A percentile compares a stretch with the other conserved stretches of the same genome.
phyloP scores from a whole-genome alignment of 1,139 yeast species.

The Lodderomyces margitis region DNA sequence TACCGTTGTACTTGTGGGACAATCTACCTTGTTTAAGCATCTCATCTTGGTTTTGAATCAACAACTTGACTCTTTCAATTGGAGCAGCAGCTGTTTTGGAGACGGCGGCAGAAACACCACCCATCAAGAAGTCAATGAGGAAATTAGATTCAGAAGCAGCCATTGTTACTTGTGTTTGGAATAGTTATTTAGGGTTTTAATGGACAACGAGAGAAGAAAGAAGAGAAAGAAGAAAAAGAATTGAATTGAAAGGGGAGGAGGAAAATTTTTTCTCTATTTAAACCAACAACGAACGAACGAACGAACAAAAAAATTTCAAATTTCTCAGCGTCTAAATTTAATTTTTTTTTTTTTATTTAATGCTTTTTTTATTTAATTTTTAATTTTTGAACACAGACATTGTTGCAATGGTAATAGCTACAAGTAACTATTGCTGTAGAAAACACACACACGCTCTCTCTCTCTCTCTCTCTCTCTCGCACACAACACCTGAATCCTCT shows the following conservation, averaged over 20 bases:
- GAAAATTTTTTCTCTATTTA: conserved; percentile 9
- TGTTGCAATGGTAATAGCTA: too few species aligned
- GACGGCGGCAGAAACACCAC: conserved; percentile 59
- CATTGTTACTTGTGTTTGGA: conserved; percentile 13
- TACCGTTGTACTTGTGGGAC: conserved; percentile 50
- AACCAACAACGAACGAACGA: too few species aligned
- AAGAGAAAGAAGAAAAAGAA: conserved; percentile 11
- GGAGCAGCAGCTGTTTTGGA: conserved; percentile 57
- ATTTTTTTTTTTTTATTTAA: too few species aligned
- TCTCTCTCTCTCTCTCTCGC: too few species aligned
- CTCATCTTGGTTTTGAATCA: conserved; percentile 54
- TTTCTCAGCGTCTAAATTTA: too few species aligned
- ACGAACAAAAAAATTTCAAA: background rate
- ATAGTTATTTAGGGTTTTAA: conserved; percentile 8
- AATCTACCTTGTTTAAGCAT: conserved; percentile 56
- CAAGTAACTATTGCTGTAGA: too few species aligned
- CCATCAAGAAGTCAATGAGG: conserved; percentile 48
- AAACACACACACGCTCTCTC: too few species aligned
- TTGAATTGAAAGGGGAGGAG: conserved; percentile 10
- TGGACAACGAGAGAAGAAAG: conserved; percentile 10
- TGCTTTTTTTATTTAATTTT: too few species aligned
- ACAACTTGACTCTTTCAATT: conserved; percentile 54
- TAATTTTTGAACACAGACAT: too few species aligned
- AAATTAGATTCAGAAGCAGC: conserved; percentile 27
- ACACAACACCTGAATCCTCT: too few species aligned